Evolutionary conservation across 495 filamentous ascomycete genomes (phyloP), one percentile per base, ranked within the genome.

Genomic region (Neurospora sublineolata): DNA sequence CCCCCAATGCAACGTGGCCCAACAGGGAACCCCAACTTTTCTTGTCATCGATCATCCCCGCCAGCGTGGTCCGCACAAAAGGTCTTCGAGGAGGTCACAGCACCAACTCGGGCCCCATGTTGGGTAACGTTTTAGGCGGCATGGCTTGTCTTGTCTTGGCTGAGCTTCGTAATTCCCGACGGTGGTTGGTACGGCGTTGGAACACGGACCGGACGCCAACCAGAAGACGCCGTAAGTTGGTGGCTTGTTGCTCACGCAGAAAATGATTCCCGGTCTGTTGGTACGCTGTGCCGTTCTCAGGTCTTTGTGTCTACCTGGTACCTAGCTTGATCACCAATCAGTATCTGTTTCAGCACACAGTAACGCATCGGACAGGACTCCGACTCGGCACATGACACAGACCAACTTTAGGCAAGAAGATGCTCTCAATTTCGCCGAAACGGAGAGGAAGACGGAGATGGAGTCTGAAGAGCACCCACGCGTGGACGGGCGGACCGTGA

Each of bases 1-100:
- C 72, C 72, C 71, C 71, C 75, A 73, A 64, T 75, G 73, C 72
- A 77, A 78, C 75, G 73, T 78, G 73, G 74, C 69, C 70, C 71
- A 46, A 73, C 71, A 73, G 69, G 73, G 73, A 37, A 58, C 72
- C 72, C 71, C 68, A 46, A 68, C 52, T 37, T 30, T 33, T 71
- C 27, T 44, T 44, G 38, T 68, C 37, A 64, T 33, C 27, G 52
- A 60, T 33, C 27, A 60, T 33, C 52, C 52, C 27, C 52, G 52
- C 52, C 52, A 33, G 52, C 52, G 52, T 33, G 52, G 52, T 27
- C 52, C 52, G 52, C 27, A 64, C 52, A 33, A 64, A 64, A 64
- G 52, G 52, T 36, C 52, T 58, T 58, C 46, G 27, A 9, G 14
- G 52, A 64, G 52, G 52, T 18, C 52, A 64, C 52, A 64, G 27